Evolutionary conservation across 2,329 filamentous ascomycete genomes (phyloP).

Genomic region (Apiospora sp.): DNA sequence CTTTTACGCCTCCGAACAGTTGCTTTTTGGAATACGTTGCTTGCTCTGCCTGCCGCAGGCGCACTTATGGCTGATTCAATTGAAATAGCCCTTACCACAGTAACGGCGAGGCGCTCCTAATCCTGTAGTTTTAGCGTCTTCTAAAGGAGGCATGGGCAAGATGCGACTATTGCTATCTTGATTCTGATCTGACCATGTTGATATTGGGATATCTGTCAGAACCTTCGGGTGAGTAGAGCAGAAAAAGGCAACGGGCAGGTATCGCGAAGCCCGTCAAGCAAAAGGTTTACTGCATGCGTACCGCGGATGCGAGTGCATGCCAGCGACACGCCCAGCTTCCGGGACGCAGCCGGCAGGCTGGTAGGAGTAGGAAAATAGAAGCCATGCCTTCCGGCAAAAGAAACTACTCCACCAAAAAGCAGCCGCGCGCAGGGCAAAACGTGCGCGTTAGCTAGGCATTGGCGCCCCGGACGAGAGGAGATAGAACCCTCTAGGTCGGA

Average conservation of each 20-base stretch:
- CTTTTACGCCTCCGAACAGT: constrained; percentile 8
- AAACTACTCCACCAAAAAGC: not conserved
- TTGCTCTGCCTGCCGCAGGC: not conserved
- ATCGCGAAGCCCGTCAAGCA: not conserved
- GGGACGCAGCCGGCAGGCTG: not conserved
- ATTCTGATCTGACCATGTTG: not conserved
- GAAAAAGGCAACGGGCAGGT: not conserved
- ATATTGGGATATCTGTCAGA: not conserved
- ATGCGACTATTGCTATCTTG: not conserved
- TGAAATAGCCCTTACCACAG: not conserved
- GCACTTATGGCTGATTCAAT: constrained; percentile 11
- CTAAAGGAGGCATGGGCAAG: not conserved
- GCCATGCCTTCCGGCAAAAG: constrained; percentile 7
- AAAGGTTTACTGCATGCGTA: not conserved
- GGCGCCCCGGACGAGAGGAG: not conserved
- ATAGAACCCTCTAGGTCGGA: not conserved
- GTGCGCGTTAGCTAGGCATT: not conserved
- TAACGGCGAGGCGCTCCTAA: not conserved
- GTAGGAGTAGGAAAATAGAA: constrained; percentile 12
- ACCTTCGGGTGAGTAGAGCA: not conserved
- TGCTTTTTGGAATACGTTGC: constrained; percentile 10
- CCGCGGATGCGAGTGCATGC: not conserved
- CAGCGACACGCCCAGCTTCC: not conserved
- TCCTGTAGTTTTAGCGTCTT: not conserved
- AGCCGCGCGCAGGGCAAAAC: constrained; percentile 4